Base-by-base conservation (phyloP, 768 basidiomycete species). In the Phaffia tasmanica region DNA sequence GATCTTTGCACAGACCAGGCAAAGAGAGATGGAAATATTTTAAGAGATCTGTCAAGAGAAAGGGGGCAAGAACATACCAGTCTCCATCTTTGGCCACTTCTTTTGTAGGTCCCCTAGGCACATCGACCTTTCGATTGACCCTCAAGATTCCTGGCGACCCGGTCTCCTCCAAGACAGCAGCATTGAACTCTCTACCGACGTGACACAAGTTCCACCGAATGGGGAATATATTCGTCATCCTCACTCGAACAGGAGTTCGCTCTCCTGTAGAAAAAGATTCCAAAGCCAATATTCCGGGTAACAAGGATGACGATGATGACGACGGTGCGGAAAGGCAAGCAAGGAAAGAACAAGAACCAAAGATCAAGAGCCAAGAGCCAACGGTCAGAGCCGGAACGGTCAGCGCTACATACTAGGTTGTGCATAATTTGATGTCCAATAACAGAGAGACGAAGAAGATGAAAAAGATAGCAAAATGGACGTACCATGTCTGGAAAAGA, bases 401-500 rank as follows among this genome's bases (percentile, higher is more conserved):
- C 35, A 42, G 35, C 35, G 6, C 11, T 11, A 42, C 35, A 5
- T 11, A 42, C 11, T 11, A 42, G 6, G 11, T 4, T 42, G 35
- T 42, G 35, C 11, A 5, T 42, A 11, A 42, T 42, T 11, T 11
- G 11, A 11, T 5, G 35, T 11, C 11, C 35, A 42, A n/a, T n/a
- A n/a, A 42, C 35, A 23, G 35, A 3, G 19, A 32, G 8, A 35
- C 46, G 51, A 25, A 27, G 2, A 64, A 50, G n/a, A n/a, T n/a
- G n/a, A n/a, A 47, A 57, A 18, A n/a, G 23, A 29, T 35, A 18
- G 3, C 1, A 21, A 46, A 51, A 21, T 3, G 32, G 83, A 57
- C 64, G 49, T 16, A 86, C 87, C 87, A 74, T 89, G 87, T 29
- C 87, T 80, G 4, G 86, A 81, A 72, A 83, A 88, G 49, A 88